Conservation (phyloP, 129 eudicot species). For the Chrysanthemum lavandulifolium region DNA sequence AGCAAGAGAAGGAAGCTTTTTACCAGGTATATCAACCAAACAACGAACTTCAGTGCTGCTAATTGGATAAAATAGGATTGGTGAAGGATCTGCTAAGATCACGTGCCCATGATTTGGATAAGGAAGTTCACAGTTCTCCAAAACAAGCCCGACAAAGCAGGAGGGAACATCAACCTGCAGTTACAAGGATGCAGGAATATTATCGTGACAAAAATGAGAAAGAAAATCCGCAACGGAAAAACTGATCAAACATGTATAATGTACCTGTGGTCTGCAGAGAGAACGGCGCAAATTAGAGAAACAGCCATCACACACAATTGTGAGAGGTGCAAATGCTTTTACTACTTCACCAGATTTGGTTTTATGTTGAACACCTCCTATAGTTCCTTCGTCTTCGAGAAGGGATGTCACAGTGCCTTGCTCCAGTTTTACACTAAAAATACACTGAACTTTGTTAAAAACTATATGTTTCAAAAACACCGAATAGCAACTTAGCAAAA, state of each 20-base stretch:
- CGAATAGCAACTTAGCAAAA: background rate
- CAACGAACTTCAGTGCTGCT: slow-evolving; percentile 61
- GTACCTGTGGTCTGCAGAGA: slow-evolving; percentile 57
- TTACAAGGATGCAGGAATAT: background rate
- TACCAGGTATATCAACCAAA: slow-evolving; percentile 64
- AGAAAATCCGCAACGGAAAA: background rate
- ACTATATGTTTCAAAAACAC: background rate
- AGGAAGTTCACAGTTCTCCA: slow-evolving; percentile 64
- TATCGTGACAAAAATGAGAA: background rate
- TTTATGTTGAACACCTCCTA: slow-evolving; percentile 58
- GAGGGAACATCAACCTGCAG: slow-evolving; percentile 67
- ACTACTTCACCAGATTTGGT: slow-evolving; percentile 49
- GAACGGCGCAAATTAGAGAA: slow-evolving; percentile 63
- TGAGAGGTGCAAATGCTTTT: slow-evolving; percentile 62
- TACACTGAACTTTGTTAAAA: background rate
- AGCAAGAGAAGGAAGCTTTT: slow-evolving; percentile 59
- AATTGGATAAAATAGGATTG: slow-evolving; percentile 54
- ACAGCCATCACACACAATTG: slow-evolving; percentile 61
- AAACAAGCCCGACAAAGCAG: slow-evolving; percentile 60
- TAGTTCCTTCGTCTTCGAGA: slow-evolving; percentile 49
- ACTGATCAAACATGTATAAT: background rate
- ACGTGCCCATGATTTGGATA: slow-evolving; percentile 69
- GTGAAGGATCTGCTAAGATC: slow-evolving; percentile 64
- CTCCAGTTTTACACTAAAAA: slow-evolving; percentile 49
- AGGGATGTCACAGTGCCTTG: slow-evolving; percentile 65